Evolutionary conservation across 805 yeast species (phyloP).

Genomic region (Yarrowia porcina): DNA sequence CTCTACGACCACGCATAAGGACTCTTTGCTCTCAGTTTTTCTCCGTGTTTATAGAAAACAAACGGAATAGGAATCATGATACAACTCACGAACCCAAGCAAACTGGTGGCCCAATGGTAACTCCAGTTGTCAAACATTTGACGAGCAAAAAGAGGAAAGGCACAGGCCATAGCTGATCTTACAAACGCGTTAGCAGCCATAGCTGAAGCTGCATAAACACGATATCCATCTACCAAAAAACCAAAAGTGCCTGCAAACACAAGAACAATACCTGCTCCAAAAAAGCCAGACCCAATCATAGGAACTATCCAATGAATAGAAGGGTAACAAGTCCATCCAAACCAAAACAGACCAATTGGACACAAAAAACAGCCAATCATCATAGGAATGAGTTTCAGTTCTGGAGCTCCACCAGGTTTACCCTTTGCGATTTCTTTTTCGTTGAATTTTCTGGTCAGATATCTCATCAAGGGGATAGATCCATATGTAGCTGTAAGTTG

Average conservation of each 20-base stretch:
- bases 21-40: conserved; percentile 36
- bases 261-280: conserved; percentile 54
- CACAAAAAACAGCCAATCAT: conserved; percentile 53
- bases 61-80: conserved; percentile 50
- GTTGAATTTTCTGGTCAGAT: conserved; percentile 37
- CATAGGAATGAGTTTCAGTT: conserved; percentile 55
- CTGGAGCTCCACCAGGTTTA: conserved; percentile 51
- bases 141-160: conserved; percentile 78
- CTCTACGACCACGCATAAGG: conserved; percentile 4
- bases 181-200: conserved; percentile 81
- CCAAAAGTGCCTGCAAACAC: conserved; percentile 61
- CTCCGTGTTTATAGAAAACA: conserved; percentile 45
- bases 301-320: conserved; percentile 62
- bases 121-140: conserved; percentile 75
- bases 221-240: conserved; percentile 48
- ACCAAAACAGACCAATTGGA: conserved; percentile 65
- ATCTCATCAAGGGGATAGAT: conserved; percentile 48
- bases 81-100: conserved; percentile 50
- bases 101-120: conserved; percentile 71
- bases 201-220: conserved; percentile 44
- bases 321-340: conserved; percentile 67
- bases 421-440: conserved; percentile 45
- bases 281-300: conserved; percentile 55
- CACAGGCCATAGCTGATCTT: conserved; percentile 71
- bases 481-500: conserved; percentile 48